Conservation (phyloP, 2,329 filamentous ascomycete genomes). For the Plectosphaerella plurivora region DNA sequence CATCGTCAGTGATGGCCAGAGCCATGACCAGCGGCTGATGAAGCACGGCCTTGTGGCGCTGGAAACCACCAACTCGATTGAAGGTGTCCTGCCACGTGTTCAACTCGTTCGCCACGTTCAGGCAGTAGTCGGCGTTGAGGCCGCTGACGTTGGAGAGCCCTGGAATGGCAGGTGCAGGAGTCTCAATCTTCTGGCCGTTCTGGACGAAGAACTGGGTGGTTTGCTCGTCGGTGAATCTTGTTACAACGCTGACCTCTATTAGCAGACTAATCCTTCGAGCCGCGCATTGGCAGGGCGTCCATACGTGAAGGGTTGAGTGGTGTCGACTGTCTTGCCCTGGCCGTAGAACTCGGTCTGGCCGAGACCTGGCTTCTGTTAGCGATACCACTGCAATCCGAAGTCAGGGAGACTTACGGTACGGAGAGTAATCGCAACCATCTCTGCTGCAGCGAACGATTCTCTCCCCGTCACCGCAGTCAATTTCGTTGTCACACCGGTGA, state of each 20-base stretch:
- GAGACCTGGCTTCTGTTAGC: constrained; percentile 22
- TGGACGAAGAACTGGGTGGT: constrained; percentile 61
- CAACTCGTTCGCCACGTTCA: fast-evolving
- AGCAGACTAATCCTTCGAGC: too few species aligned
- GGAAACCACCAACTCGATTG: not conserved
- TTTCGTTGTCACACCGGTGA: constrained; percentile 2
- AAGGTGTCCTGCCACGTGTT: not conserved
- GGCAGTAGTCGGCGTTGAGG: constrained; percentile 1
- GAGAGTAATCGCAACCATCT: constrained; percentile 62
- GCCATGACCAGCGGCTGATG: constrained; percentile 5
- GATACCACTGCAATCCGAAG: too few species aligned
- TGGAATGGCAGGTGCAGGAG: constrained; percentile 19
- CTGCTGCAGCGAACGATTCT: constrained; percentile 53
- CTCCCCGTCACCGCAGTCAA: constrained; percentile 21
- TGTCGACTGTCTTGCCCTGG: constrained; percentile 50
- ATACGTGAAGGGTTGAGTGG: constrained; percentile 45
- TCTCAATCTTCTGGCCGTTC: constrained; percentile 48
- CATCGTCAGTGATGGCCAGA: constrained; percentile 8
- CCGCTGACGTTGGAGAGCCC: not conserved
- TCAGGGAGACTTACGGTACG: constrained; percentile 38
- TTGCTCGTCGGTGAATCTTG: constrained; percentile 47
- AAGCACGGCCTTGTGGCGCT: not conserved
- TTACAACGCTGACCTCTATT: constrained; percentile 43
- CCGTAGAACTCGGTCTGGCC: constrained; percentile 58
- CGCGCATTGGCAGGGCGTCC: not conserved